Conservation (phyloP, 2,329 filamentous ascomycete genomes). For the Penicillium brasilianum region DNA sequence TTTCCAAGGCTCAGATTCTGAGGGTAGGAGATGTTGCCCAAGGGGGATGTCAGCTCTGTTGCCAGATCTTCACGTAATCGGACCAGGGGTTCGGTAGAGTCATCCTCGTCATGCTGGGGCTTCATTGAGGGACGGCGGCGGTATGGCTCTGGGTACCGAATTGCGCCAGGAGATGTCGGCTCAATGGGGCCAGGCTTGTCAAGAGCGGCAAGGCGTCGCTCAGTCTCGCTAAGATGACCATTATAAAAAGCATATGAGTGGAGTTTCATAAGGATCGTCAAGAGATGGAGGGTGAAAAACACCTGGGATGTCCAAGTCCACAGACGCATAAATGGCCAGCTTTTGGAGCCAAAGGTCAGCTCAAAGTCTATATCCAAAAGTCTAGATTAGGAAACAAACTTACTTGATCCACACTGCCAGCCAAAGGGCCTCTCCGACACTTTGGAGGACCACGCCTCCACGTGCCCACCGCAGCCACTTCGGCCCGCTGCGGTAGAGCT, state of each 20-base stretch:
- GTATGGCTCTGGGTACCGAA: slow-evolving; percentile 71
- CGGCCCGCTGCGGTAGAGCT: slow-evolving; percentile 63
- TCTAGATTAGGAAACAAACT: slow-evolving; percentile 30
- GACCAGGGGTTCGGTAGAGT: slow-evolving; percentile 60
- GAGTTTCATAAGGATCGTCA: slow-evolving; percentile 98
- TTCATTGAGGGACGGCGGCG: slow-evolving; percentile 36
- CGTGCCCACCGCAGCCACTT: slow-evolving; percentile 71
- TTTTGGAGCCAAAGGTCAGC: slow-evolving; percentile 37
- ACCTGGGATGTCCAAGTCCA: slow-evolving; percentile 99
- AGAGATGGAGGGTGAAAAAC: slow-evolving; percentile 86
- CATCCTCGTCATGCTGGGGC: slow-evolving; percentile 31
- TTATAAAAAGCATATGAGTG: slow-evolving; percentile 99
- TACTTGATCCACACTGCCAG: slow-evolving; percentile 77
- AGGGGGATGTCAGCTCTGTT: slow-evolving; percentile 85
- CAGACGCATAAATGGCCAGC: slow-evolving; percentile 78
- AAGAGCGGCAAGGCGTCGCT: slow-evolving; percentile 77
- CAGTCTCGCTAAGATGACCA: slow-evolving; percentile 86
- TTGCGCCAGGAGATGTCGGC: slow-evolving; percentile 64
- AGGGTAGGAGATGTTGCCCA: slow-evolving; percentile 89
- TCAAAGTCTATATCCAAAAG: background rate
- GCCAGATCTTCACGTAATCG: slow-evolving; percentile 85
- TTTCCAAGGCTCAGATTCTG: slow-evolving; percentile 82
- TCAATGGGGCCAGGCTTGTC: slow-evolving; percentile 74
- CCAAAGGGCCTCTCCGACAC: slow-evolving; percentile 79
- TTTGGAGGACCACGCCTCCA: slow-evolving; percentile 82